These are phyloP conservation scores for Boletus eberwhitei DNA, from an alignment of 768 basidiomycete species.

Conservation along the genomic window DNA sequence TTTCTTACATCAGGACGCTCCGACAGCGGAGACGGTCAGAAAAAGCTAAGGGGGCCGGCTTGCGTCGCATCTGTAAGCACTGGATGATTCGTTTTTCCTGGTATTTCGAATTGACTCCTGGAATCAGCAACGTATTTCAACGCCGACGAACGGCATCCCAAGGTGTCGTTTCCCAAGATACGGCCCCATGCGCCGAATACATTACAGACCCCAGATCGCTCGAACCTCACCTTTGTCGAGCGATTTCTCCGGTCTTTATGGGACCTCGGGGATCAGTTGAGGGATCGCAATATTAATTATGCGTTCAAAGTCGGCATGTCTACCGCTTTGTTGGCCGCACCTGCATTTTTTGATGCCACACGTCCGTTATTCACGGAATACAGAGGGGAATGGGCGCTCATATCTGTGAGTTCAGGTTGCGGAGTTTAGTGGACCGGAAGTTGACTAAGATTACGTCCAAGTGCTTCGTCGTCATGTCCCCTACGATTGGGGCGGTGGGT, in stretches of 20 bases:
- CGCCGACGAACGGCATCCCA: constrained; percentile 43
- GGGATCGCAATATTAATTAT: constrained; percentile 78
- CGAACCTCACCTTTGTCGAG: constrained; percentile 57
- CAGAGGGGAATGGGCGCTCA: constrained; percentile 93
- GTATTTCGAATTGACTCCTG: constrained; percentile 6
- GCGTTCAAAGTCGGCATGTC: constrained; percentile 86
- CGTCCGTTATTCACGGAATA: constrained; percentile 77
- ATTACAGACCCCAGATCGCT: constrained; percentile 68
- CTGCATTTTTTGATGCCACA: constrained; percentile 82
- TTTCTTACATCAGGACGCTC: constrained; percentile 22
- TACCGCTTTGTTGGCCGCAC: constrained; percentile 76
- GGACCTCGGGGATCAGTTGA: constrained; percentile 61
- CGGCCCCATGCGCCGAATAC: constrained; percentile 83
- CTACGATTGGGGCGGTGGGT: constrained; percentile 80
- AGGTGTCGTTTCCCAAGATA: constrained; percentile 76
- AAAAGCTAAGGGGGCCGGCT: constrained; percentile 17
- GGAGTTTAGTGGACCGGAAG: constrained; percentile 12
- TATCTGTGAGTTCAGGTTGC: constrained; percentile 58
- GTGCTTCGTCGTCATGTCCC: constrained; percentile 91
- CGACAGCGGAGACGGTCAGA: constrained; percentile 9
- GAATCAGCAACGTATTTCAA: constrained; percentile 51
- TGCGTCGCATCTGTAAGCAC: constrained; percentile 44
- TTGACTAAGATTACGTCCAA: constrained; percentile 24
- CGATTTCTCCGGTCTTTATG: constrained; percentile 69
- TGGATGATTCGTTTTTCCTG: not conserved